Evolutionary conservation across 768 basidiomycete species (phyloP), one percentile per base, ranked within the genome.

Genomic region (Tulasnella sp.): DNA sequence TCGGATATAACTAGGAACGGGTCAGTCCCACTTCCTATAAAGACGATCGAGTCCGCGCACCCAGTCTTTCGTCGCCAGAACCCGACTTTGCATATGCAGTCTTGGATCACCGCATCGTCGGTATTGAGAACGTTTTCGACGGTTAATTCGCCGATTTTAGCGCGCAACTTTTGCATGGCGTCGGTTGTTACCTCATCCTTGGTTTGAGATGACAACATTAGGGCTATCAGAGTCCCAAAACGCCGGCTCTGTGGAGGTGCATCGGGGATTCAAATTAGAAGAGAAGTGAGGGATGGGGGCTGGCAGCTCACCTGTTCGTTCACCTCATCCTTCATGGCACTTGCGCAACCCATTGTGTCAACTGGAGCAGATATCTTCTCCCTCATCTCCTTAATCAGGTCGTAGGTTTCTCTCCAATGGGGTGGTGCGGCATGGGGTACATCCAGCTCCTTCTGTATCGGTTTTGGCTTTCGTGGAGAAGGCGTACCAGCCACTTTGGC

Each of bases 191-290:
- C 93, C 83, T 94, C 92, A 84, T 97, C 96, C 83, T 97, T 98
- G 5, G 97, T 98, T 85, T 99, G 97, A 1, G 96, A 96, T 14
- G 94, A 96, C 2, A 99, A 90, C 96, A 98, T 98, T 72, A 99
- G 88, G 3, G 96, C 95, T 9, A 99, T 90, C 31, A 99, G 91
- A 5, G 93, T 95, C 12, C 94, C 89, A 81, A 95, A 94, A 2
- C 97, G 92, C 75, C 90, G 89, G 79, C 92, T 95, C 95, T 97
- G 84, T 24, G 20, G 37, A 75, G 54, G 22, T 73, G 37, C 9
- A 37, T 37, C 8, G 16, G 11, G 16, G 24, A 75, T 78, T 46
- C 16, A 54, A 22, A 0, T 3, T 22, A 34, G 3, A 75, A 42
- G 50, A 24, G 42, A 69, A 64, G 82, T 81, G 82, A 81, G 83